These are phyloP conservation scores for Dendrobium huoshanense DNA, from an alignment of 106 monocot species.

Conservation along the genomic window DNA sequence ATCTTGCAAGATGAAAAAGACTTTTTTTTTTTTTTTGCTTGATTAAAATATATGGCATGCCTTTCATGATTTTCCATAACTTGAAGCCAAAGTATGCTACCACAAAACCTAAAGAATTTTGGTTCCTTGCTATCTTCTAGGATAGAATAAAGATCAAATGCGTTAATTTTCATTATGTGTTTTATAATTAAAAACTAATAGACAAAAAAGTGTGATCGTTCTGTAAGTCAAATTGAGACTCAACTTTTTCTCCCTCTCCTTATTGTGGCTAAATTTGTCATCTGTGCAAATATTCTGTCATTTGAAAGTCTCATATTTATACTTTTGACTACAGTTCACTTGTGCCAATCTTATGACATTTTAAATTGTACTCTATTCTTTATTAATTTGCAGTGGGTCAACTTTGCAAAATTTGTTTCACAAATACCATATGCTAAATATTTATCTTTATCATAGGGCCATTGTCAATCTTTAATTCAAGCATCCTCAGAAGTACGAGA, in stretches of 20 bases:
- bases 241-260: neutral
- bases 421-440: neutral
- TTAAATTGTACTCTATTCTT: neutral
- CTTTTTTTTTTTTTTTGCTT: too few species aligned
- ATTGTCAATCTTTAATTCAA: slow-evolving; percentile 59
- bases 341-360: neutral
- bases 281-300: neutral
- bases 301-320: neutral
- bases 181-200: neutral
- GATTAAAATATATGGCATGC: too few species aligned
- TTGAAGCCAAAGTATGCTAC: too few species aligned
- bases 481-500: slow-evolving; percentile 83
- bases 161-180: too few species aligned
- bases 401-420: neutral
- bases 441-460: slow-evolving; percentile 30
- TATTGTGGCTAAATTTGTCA: neutral
- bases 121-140: too few species aligned
- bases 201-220: neutral
- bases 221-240: neutral
- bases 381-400: neutral
- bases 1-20: too few species aligned
- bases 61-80: too few species aligned
- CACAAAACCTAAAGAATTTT: too few species aligned
- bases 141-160: too few species aligned
- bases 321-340: neutral